Conservation (phyloP, 2,329 filamentous ascomycete species). For the Penicillium italicum region DNA sequence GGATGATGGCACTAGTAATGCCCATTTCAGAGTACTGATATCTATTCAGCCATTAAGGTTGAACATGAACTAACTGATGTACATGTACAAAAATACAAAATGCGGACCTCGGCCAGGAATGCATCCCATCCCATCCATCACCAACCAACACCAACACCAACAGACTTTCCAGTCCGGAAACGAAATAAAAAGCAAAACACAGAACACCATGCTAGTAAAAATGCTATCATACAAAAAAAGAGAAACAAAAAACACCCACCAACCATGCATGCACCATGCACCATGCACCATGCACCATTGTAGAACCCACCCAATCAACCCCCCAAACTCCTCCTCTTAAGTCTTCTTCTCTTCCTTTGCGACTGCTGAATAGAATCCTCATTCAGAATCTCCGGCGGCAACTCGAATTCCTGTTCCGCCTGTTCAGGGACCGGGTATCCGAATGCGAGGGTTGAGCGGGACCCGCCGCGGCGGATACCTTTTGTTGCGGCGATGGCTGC, state of each 20-base stretch:
- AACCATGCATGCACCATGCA: neutral
- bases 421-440: slow-evolving; percentile 75
- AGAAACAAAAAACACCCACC: slow-evolving; percentile 2
- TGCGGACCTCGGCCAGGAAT: neutral
- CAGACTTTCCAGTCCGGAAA: neutral
- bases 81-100: neutral
- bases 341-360: slow-evolving; percentile 37
- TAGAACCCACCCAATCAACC: neutral
- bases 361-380: slow-evolving; percentile 42
- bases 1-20: neutral
- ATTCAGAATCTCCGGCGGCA: slow-evolving; percentile 61
- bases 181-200: neutral
- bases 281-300: neutral
- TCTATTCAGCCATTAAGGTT: neutral
- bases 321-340: slow-evolving; percentile 33
- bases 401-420: slow-evolving; percentile 65
- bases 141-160: neutral
- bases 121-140: neutral
- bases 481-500: slow-evolving; percentile 60
- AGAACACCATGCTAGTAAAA: slow-evolving; percentile 11
- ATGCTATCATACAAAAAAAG: slow-evolving; percentile 21
- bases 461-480: slow-evolving; percentile 61
- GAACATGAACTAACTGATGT: neutral
- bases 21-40: neutral
- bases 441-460: slow-evolving; percentile 64